phyloP scores from a whole-genome alignment of 2,329 filamentous ascomycete species.

The Cercospora zeae-maydis region DNA sequence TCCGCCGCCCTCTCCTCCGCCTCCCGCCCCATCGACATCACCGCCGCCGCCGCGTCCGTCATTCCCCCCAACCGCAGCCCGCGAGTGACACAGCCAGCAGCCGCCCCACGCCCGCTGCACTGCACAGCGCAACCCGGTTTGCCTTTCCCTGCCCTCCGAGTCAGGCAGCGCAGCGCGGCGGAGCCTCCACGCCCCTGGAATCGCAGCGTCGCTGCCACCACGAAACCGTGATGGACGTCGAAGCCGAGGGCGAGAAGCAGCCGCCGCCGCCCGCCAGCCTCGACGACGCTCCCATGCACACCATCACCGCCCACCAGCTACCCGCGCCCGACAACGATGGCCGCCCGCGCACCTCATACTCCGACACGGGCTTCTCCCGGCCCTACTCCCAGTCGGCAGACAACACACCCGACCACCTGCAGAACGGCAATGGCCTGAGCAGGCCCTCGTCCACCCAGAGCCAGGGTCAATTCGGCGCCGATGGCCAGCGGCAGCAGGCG shows the following conservation, averaged over 20 bases:
- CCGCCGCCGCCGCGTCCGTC: not conserved
- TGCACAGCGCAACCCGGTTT: not conserved
- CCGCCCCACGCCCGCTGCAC: not conserved
- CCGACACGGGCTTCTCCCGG: conserved; percentile 47
- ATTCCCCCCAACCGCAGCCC: conserved; percentile 23
- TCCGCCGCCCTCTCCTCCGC: too few species aligned
- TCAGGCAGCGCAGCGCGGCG: not conserved
- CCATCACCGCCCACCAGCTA: conserved; percentile 43
- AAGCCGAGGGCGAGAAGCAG: conserved; percentile 20
- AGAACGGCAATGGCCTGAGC: conserved; percentile 34
- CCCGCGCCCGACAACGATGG: conserved; percentile 39
- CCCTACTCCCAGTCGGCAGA: conserved; percentile 45
- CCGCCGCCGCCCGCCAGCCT: conserved; percentile 30
- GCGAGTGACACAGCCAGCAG: conserved; percentile 10
- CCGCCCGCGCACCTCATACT: conserved; percentile 54
- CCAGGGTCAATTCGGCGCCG: conserved; percentile 33
- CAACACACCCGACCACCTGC: conserved; percentile 37
- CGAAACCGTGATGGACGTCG: conserved; percentile 24
- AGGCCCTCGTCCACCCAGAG: conserved; percentile 34
- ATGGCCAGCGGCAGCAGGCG: conserved; percentile 39
- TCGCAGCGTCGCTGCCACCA: not conserved
- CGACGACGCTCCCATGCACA: conserved; percentile 49
- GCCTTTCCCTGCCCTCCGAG: not conserved
- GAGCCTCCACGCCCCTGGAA: not conserved
- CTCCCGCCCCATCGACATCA: not conserved